These are phyloP conservation scores for Russula vinacea DNA, from an alignment of 768 basidiomycete species.

Conservation along the genomic window DNA sequence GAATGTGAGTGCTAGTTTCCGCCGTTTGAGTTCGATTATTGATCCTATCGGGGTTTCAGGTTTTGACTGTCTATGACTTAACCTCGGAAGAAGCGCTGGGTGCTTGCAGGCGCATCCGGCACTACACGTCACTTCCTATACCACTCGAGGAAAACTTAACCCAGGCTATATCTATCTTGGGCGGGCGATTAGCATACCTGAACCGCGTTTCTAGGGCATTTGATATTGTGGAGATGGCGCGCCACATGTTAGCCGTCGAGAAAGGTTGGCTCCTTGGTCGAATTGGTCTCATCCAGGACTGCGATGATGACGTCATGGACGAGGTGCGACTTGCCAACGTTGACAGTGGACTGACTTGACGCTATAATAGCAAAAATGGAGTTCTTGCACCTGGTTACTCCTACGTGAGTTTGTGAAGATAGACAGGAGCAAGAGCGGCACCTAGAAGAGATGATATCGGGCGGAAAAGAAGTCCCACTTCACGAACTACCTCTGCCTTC, in stretches of 20 bases:
- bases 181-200: constrained; percentile 78
- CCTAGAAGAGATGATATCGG: constrained; percentile 41
- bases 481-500: constrained; percentile 56
- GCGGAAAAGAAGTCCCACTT: constrained; percentile 37
- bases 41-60: constrained; percentile 38
- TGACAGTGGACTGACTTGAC: constrained; percentile 1
- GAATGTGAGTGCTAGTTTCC: constrained; percentile 46
- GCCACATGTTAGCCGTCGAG: constrained; percentile 63
- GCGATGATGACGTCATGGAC: constrained; percentile 87
- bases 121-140: constrained; percentile 37
- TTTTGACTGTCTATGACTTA: constrained; percentile 72
- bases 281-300: constrained; percentile 77
- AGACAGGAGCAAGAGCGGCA: constrained; percentile 49
- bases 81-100: constrained; percentile 52
- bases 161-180: constrained; percentile 59
- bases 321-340: constrained; percentile 49
- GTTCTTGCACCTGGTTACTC: constrained; percentile 76
- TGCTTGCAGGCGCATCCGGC: constrained; percentile 55
- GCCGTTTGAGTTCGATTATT: not conserved
- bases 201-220: constrained; percentile 58
- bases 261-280: constrained; percentile 77
- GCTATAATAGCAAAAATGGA: constrained; percentile 65
- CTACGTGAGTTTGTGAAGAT: constrained; percentile 68
- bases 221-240: constrained; percentile 64
- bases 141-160: constrained; percentile 41